Evolutionary conservation across 2,329 filamentous ascomycete species (phyloP), one percentile per base, ranked within the genome.

Genomic region (Paracorniculantispora psalliotae): DNA sequence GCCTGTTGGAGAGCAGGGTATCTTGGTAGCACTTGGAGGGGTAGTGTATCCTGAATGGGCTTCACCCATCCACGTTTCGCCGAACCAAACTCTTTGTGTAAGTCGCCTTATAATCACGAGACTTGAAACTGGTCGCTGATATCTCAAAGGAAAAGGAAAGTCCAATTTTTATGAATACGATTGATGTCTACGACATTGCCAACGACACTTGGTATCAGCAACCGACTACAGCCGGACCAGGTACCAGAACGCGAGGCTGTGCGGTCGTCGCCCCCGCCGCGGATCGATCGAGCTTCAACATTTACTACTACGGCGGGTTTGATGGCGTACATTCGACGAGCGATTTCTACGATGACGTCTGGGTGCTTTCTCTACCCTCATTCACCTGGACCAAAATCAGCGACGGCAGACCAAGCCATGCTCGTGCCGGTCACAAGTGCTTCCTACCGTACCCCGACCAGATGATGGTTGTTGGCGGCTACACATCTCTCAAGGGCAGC

Each of bases 301-400:
- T 96, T 52, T 92, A 93, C 76, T 91, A 90, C 74, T 94, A 91
- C 65, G 91, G 89, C 17, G 91, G 91, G 0, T 92, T 88, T 67
- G 74, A 84, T 59, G 84, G 82, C 0, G 63, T 85, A 6, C 60
- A 79, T 59, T 28, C 61, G 0, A 54, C 47, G 0, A 61, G 72
- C 0, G 61, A 70, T 17, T 82, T 78, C 63, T 78, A 71, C 57
- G 85, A 91, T 61, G 88, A 90, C 49, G 88, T 93, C 69, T 94
- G 89, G 89, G 87, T 92, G 23, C 76, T 94, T 13, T 90, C 89
- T 0, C 75, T 96, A 6, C 91, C 91, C 0, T 87, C 87, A 0
- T 96, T 96, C 69, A 90, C 84, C 4, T 94, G 91, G 91, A 88
- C 88, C 56, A 75, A 76, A 64, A 67, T 84, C 21, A 72, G 70